Evolutionary conservation across 2,329 filamentous ascomycete species (phyloP).

Genomic region (Endoconidiophora laricicola): DNA sequence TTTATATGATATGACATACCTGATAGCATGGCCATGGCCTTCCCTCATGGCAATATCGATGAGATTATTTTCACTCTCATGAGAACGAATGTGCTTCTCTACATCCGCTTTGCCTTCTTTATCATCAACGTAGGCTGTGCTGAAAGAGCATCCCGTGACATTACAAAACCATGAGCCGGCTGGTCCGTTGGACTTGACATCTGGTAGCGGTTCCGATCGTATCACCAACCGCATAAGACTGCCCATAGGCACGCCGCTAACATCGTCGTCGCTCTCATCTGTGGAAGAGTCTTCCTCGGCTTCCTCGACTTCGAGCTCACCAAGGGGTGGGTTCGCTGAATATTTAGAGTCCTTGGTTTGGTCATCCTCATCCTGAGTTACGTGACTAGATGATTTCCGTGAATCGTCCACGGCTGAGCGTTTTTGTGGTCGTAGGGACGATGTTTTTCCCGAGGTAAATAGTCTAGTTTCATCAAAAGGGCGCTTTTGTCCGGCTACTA

Average conservation of each 20-base stretch:
- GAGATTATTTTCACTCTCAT: slow-evolving; percentile 37
- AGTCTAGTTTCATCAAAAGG: slow-evolving; percentile 2
- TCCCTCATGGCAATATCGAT: slow-evolving; percentile 38
- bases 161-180: slow-evolving; percentile 51
- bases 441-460: slow-evolving; percentile 3
- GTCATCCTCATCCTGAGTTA: neutral
- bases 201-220: slow-evolving; percentile 32
- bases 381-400: neutral
- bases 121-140: slow-evolving; percentile 16
- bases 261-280: neutral
- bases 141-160: slow-evolving; percentile 45
- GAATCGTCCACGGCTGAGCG: neutral
- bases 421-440: slow-evolving; percentile 8
- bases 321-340: neutral
- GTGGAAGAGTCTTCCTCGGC: neutral
- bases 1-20: slow-evolving; percentile 25
- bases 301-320: neutral
- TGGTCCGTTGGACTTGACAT: slow-evolving; percentile 33
- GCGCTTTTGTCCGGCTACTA: slow-evolving; percentile 4
- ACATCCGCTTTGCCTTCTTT: too few relatives aligned
- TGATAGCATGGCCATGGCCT: slow-evolving; percentile 37
- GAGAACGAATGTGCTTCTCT: slow-evolving; percentile 37
- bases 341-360: neutral
- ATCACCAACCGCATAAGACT: slow-evolving; percentile 23
- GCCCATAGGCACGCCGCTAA: neutral